phyloP scores from a whole-genome alignment of 352 stramenopile species.

The Aphanomyces stellatus region DNA sequence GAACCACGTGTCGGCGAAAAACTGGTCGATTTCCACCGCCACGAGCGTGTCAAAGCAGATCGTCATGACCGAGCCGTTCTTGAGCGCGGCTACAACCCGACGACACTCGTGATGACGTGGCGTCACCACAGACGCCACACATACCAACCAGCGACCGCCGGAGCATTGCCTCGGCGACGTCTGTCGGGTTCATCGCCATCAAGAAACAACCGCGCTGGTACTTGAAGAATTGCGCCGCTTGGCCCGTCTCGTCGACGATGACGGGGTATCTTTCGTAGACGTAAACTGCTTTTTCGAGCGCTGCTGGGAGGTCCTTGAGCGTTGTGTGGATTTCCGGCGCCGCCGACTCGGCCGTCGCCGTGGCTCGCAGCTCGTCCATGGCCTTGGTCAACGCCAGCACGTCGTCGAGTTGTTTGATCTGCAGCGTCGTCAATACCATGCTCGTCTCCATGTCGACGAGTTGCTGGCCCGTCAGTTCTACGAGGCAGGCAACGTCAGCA shows the following conservation, averaged over 20 bases:
- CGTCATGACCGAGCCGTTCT: slow-evolving; percentile 60
- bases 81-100: slow-evolving; percentile 29
- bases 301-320: slow-evolving; percentile 76
- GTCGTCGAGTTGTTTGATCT: neutral
- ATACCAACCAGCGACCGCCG: slow-evolving; percentile 56
- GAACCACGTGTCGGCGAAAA: slow-evolving; percentile 61
- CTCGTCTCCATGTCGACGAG: slow-evolving; percentile 14
- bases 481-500: neutral
- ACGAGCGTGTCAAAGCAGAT: slow-evolving; percentile 66
- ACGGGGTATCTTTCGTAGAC: slow-evolving; percentile 81
- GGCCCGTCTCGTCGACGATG: slow-evolving; percentile 66
- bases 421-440: slow-evolving; percentile 7
- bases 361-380: neutral
- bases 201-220: slow-evolving; percentile 84
- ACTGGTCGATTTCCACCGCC: slow-evolving; percentile 63
- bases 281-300: slow-evolving; percentile 80
- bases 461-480: slow-evolving; percentile 1
- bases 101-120: neutral
- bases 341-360: neutral
- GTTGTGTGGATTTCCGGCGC: slow-evolving; percentile 30
- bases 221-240: slow-evolving; percentile 82
- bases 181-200: slow-evolving; percentile 54
- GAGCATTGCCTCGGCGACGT: slow-evolving; percentile 60
- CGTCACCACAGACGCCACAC: neutral
- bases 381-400: neutral